Conservation (phyloP, 1,139 yeast species). For the Candida pseudoviswanathii region DNA sequence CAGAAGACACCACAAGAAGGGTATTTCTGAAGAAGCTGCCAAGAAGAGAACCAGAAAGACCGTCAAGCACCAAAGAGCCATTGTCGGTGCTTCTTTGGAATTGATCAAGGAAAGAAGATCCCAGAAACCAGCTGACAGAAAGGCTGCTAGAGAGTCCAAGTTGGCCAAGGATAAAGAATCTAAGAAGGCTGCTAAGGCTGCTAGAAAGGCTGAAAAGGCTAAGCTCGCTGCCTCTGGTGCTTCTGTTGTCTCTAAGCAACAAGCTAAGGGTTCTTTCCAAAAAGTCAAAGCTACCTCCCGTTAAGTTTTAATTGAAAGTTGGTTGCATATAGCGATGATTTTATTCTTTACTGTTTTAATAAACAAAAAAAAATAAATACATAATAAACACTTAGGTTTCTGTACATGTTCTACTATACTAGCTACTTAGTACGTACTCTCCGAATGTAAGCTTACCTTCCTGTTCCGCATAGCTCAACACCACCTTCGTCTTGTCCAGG, state of each 20-base stretch:
- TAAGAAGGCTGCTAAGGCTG: constrained; percentile 91
- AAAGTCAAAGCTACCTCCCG: constrained; percentile 96
- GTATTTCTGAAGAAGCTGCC: constrained; percentile 96
- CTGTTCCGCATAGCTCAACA: constrained; percentile 27
- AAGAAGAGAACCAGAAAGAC: constrained; percentile 98
- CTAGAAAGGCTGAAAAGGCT: constrained; percentile 95
- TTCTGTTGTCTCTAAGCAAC: constrained; percentile 73
- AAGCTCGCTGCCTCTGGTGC: constrained; percentile 75
- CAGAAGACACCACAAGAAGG: constrained; percentile 99
- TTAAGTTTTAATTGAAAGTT: constrained; percentile 45
- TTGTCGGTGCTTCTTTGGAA: constrained; percentile 98
- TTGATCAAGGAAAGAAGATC: constrained; percentile 97
- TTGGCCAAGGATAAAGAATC: constrained; percentile 91
- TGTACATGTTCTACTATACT: too few relatives aligned
- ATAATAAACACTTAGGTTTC: constrained; percentile 15
- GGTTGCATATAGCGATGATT: neutral
- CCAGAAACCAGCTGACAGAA: constrained; percentile 95
- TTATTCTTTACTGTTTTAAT: neutral
- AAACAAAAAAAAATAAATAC: neutral
- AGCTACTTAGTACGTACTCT: constrained; percentile 26
- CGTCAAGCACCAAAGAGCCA: constrained; percentile 98
- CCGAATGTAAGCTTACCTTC: constrained; percentile 37
- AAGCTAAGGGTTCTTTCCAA: constrained; percentile 93
- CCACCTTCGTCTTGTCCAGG: constrained; percentile 20
- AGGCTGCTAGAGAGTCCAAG: constrained; percentile 95